These are phyloP conservation scores for Fusarium kyushuense DNA, from an alignment of 2,329 filamentous ascomycete genomes.

Conservation along the genomic window DNA sequence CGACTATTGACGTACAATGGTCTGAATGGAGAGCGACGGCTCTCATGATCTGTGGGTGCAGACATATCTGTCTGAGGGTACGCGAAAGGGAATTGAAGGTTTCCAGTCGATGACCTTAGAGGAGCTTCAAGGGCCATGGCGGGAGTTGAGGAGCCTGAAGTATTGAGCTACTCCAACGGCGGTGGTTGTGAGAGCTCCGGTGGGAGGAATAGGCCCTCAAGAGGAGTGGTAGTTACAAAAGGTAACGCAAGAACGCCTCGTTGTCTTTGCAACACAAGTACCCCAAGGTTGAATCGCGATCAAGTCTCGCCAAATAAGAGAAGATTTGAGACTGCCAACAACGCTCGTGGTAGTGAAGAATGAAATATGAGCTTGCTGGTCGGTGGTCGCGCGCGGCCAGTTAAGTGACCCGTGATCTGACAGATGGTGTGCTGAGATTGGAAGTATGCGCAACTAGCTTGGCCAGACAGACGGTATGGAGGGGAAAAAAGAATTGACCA, in stretches of 20 bases:
- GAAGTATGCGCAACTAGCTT: conserved; percentile 32
- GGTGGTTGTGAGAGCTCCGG: conserved; percentile 26
- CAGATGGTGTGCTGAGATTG: conserved; percentile 19
- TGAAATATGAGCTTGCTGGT: conserved; percentile 21
- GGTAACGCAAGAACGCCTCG: conserved; percentile 45
- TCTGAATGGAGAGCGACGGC: conserved; percentile 62
- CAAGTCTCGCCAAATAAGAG: not conserved
- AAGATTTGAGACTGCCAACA: conserved; percentile 11
- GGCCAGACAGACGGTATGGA: conserved; percentile 9
- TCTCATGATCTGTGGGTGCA: conserved; percentile 64
- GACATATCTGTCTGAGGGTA: conserved; percentile 67
- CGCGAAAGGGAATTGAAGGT: conserved; percentile 53
- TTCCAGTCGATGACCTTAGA: conserved; percentile 71
- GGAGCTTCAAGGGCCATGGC: conserved; percentile 63
- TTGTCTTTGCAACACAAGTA: conserved; percentile 26
- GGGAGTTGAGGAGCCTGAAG: conserved; percentile 21
- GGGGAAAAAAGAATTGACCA: conserved; percentile 13
- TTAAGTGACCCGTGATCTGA: conserved; percentile 32
- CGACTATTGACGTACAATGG: conserved; percentile 60
- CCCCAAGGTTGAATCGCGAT: conserved; percentile 22
- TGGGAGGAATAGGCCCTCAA: conserved; percentile 20
- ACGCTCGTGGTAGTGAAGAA: conserved; percentile 19
- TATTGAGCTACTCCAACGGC: conserved; percentile 28
- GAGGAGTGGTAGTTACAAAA: conserved; percentile 29
- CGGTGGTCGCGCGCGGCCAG: conserved; percentile 38